Conservation (phyloP, 768 basidiomycete genomes). For the Tephrocybe rancida region DNA sequence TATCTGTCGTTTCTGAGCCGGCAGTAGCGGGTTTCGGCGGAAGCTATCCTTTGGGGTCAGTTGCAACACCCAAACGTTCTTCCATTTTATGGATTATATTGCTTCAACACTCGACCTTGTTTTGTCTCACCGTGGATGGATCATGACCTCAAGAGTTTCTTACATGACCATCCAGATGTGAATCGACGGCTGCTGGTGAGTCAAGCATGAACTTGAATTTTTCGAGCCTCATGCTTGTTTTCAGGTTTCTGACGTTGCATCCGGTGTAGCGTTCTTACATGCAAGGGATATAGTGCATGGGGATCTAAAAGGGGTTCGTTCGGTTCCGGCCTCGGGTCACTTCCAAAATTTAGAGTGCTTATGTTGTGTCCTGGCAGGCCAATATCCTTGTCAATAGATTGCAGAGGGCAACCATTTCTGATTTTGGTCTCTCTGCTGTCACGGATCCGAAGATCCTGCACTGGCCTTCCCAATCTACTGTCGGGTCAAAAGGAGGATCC, state of each 20-base stretch:
- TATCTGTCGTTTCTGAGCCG: background rate
- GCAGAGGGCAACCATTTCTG: constrained; percentile 5
- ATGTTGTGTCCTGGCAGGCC: constrained; percentile 1
- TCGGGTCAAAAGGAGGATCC: background rate
- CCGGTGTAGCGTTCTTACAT: constrained; percentile 12
- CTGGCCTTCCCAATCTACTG: background rate
- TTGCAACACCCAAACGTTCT: constrained; percentile 10
- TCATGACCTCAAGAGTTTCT: constrained; percentile 5
- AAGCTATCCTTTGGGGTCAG: constrained; percentile 14
- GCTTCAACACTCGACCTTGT: constrained; percentile 1
- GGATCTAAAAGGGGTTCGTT: constrained; percentile 16
- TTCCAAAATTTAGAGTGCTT: background rate
- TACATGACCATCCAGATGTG: background rate
- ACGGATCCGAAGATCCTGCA: background rate
- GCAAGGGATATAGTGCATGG: constrained; percentile 11
- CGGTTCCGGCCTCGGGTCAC: background rate
- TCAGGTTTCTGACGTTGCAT: constrained; percentile 8
- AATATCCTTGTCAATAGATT: constrained; percentile 16
- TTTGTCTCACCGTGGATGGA: constrained; percentile 16
- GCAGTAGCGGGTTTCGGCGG: constrained; percentile 4
- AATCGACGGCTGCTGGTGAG: constrained; percentile 6
- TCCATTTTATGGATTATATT: constrained; percentile 15
- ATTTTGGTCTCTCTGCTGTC: background rate
- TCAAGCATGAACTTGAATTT: background rate
- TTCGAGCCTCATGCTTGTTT: background rate